phyloP scores from a whole-genome alignment of 2,329 filamentous ascomycete genomes.

The Bipolaris gigantea region DNA sequence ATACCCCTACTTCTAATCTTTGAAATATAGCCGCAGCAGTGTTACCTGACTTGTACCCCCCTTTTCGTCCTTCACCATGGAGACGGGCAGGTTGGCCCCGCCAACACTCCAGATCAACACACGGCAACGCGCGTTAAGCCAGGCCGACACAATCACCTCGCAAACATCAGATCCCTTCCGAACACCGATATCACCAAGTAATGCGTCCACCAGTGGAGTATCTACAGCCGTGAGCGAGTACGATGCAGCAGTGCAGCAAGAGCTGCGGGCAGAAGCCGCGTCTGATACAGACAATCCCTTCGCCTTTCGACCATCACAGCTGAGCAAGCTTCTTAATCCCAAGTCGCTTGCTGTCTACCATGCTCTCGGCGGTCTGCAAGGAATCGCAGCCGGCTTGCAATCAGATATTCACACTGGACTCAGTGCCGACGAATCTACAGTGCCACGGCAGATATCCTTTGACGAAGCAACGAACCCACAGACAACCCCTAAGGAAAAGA shows the following conservation, averaged over 20 bases:
- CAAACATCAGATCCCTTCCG: conserved; percentile 30
- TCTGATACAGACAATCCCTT: conserved; percentile 52
- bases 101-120: conserved; percentile 33
- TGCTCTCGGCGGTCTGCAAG: conserved; percentile 57
- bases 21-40: neutral
- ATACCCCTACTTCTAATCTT: neutral
- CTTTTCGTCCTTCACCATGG: conserved; percentile 19
- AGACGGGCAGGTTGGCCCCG: conserved; percentile 30
- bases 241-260: conserved; percentile 28
- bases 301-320: conserved; percentile 57
- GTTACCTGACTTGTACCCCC: neutral
- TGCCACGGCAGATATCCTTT: conserved; percentile 53
- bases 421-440: conserved; percentile 53
- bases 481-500: conserved; percentile 25
- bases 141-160: conserved; percentile 31
- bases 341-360: conserved; percentile 54
- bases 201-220: conserved; percentile 14
- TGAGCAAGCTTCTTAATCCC: conserved; percentile 58
- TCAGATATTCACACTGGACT: conserved; percentile 54
- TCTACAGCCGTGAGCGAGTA: conserved; percentile 33
- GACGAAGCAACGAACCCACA: conserved; percentile 52
- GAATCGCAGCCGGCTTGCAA: conserved; percentile 56
- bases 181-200: conserved; percentile 30
- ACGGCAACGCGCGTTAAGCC: conserved; percentile 27
- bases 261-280: conserved; percentile 33